Base-by-base conservation (phyloP, 2,329 filamentous ascomycete species). In the Talaromyces sp. region DNA sequence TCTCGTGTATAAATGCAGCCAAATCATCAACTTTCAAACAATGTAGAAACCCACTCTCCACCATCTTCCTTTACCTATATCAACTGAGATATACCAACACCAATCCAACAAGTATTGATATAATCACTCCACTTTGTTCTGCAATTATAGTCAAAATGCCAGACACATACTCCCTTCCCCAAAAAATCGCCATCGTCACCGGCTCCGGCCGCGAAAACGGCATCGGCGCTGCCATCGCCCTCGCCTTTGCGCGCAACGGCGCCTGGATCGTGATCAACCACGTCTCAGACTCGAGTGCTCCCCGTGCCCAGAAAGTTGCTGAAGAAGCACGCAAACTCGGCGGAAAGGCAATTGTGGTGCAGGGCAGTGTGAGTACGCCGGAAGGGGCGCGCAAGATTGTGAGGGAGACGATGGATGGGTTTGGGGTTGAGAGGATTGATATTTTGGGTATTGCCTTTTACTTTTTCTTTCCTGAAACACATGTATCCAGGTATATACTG, bases 161-260 rank as follows among this genome's bases (percentile, higher is more conserved):
- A 32, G 58, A 59, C 11, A 55, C 58, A 21, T 52, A 55, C 19
- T 55, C 58, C 24, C 58, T 60, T n/a, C 38, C 58, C 4, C 52
- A 53, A 6, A 60, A 60, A 43, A 24, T 51, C 13, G 58, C 58
- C 13, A 24, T 60, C 3, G 26, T 60, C n/a, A 56, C 58, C 4
- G 58, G 58, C 14, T 56, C 58, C 10, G 58, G 58, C 19, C 41
- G 27, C 4, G 53, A 51, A 52, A 60, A 56, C 46, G 58, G 58
- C 19, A 60, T 60, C 14, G 58, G 58, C 17, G 58, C 58, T 14
- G 58, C 52, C n/a, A 56, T 56, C 14, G 58, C 58, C 8, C 21
- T 38, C 10, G 53, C 58, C 27, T 46, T 60, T 10, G 58, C 58
- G 11, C 58, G 46, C 21, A 56, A 60, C 32, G 53, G 58, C 17